phyloP scores from a whole-genome alignment of 345 rosid genomes.

The Brassica carinata region DNA sequence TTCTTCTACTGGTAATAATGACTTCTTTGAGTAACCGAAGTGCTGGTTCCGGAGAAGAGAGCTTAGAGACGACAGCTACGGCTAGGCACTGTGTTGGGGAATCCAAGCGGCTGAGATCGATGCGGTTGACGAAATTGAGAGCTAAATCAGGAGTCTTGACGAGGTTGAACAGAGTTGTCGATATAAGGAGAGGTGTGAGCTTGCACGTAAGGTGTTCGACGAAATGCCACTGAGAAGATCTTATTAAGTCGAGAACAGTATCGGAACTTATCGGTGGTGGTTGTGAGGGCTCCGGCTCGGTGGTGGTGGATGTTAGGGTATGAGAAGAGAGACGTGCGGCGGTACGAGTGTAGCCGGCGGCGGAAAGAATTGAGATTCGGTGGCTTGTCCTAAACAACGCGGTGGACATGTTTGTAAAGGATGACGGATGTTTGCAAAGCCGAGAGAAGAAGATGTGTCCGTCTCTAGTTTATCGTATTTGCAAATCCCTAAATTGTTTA shows the following conservation, averaged over 20 bases:
- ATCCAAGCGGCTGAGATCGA: conserved; percentile 49
- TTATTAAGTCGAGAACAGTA: conserved; percentile 29
- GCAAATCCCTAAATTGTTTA: too few relatives aligned
- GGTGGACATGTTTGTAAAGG: too few relatives aligned
- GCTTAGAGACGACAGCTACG: conserved; percentile 55
- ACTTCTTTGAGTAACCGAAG: conserved; percentile 54
- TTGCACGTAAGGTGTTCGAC: conserved; percentile 58
- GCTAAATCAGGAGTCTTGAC: conserved; percentile 64
- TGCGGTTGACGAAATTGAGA: conserved; percentile 46
- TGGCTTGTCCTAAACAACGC: neutral
- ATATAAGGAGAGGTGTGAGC: conserved; percentile 48
- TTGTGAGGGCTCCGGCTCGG: conserved; percentile 19
- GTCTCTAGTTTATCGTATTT: too few relatives aligned
- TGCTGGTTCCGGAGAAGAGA: conserved; percentile 58
- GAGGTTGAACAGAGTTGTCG: conserved; percentile 53
- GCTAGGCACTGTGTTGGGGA: conserved; percentile 65
- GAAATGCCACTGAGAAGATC: conserved; percentile 78
- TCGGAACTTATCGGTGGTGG: conserved; percentile 23
- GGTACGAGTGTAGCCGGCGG: conserved; percentile 1
- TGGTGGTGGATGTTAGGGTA: neutral
- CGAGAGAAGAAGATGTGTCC: too few relatives aligned
- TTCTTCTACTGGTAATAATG: conserved; percentile 30
- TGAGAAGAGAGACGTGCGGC: conserved; percentile 35
- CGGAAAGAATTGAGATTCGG: conserved; percentile 1
- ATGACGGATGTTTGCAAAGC: too few relatives aligned